phyloP scores from a whole-genome alignment of 257 asterid species.

The Leonotis leonurus region DNA sequence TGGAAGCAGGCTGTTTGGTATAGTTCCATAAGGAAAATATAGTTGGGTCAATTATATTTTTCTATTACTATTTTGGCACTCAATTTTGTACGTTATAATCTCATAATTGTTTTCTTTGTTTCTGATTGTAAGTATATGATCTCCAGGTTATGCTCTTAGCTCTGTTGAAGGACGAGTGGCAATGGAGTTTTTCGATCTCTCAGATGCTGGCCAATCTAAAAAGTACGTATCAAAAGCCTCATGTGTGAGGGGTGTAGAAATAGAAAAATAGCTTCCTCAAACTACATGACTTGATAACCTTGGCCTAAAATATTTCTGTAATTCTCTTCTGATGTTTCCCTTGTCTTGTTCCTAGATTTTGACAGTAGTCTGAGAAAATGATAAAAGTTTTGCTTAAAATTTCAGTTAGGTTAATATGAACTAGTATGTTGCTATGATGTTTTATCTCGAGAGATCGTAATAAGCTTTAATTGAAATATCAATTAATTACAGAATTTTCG shows the following conservation, averaged over 20 bases:
- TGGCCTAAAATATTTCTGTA: background rate
- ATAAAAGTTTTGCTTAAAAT: background rate
- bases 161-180: conserved; percentile 93
- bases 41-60: background rate
- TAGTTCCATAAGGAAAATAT: background rate
- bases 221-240: conserved; percentile 44
- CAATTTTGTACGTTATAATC: background rate
- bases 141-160: conserved; percentile 92
- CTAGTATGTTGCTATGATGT: background rate
- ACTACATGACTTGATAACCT: background rate
- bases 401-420: background rate
- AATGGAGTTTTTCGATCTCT: conserved; percentile 82
- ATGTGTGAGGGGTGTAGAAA: background rate
- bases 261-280: background rate
- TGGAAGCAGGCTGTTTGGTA: background rate
- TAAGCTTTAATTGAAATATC: background rate
- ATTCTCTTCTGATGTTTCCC: background rate
- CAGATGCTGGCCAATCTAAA: conserved; percentile 72
- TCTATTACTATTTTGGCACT: background rate
- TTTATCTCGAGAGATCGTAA: background rate
- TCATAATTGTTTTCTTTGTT: background rate
- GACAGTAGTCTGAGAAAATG: background rate
- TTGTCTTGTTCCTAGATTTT: background rate
- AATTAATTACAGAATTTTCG: background rate
- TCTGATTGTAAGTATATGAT: conserved; percentile 17